Conservation (phyloP, 192 early-diverging fungal genomes). For the Mortierella claussenii region DNA sequence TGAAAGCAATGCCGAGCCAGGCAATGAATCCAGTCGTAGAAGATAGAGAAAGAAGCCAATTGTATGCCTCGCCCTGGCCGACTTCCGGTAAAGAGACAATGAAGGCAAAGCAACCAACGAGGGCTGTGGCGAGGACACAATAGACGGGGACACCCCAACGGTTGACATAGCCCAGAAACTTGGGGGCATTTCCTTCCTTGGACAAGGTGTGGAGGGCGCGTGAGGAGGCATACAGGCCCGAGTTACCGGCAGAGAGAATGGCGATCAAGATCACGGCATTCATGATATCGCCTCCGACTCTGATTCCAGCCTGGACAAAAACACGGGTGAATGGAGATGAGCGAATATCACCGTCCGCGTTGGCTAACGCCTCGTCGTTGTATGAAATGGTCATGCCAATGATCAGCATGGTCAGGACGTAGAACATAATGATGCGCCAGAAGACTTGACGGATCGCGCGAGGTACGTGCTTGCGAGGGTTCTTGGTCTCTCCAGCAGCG, state of each 20-base stretch:
- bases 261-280: conserved; percentile 74
- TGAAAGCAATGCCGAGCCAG: conserved; percentile 82
- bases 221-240: conserved; percentile 83
- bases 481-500: conserved; percentile 88
- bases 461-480: conserved; percentile 82
- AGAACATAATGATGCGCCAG: conserved; percentile 88
- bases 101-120: conserved; percentile 69
- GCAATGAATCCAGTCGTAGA: conserved; percentile 79
- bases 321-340: conserved; percentile 76
- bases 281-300: conserved; percentile 67
- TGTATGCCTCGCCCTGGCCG: conserved; percentile 72
- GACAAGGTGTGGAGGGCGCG: conserved; percentile 83
- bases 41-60: conserved; percentile 65
- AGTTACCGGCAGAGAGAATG: conserved; percentile 81
- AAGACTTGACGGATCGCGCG: conserved; percentile 81
- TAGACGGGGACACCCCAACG: conserved; percentile 71
- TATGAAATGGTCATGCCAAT: conserved; percentile 88
- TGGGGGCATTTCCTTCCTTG: conserved; percentile 75
- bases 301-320: conserved; percentile 65
- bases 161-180: conserved; percentile 64
- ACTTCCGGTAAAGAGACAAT: conserved; percentile 60
- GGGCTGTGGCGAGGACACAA: conserved; percentile 65
- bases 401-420: conserved; percentile 82
- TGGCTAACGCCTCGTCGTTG: conserved; percentile 64
- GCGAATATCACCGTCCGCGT: conserved; percentile 54